These are phyloP conservation scores for Backusella mclennaniae DNA, from an alignment of 192 early-diverging fungal genomes.

Conservation along the genomic window DNA sequence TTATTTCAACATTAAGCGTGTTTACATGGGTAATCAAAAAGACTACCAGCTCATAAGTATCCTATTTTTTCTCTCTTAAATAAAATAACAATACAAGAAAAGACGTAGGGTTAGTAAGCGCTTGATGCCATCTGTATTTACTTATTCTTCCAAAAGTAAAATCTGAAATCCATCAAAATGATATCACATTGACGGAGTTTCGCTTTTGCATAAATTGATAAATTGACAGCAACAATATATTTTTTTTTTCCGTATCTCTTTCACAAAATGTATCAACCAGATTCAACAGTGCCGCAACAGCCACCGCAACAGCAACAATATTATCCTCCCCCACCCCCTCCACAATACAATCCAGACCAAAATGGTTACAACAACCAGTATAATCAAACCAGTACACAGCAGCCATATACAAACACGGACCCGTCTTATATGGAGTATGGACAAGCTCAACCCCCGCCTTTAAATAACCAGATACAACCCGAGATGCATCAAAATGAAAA, in stretches of 20 bases:
- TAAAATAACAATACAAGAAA: not conserved
- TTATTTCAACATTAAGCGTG: not conserved
- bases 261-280: not conserved
- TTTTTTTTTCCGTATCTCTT: not conserved
- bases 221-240: not conserved
- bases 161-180: not conserved
- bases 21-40: not conserved
- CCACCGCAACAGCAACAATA: constrained; percentile 7
- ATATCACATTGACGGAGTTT: not conserved
- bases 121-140: not conserved
- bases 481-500: not conserved
- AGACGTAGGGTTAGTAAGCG: not conserved
- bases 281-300: not conserved
- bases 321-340: not conserved
- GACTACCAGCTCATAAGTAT: not conserved
- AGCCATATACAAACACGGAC: not conserved
- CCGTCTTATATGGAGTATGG: not conserved
- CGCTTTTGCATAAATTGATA: not conserved
- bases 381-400: not conserved
- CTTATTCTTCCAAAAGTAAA: too few species aligned
- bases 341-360: not conserved
- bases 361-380: not conserved
- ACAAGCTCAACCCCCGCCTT: not conserved
- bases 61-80: not conserved
- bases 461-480: not conserved